A percentile compares a stretch with the other conserved stretches of the same genome.
phyloP scores from a whole-genome alignment of 768 basidiomycete genomes.

The Suillus occidentalis region DNA sequence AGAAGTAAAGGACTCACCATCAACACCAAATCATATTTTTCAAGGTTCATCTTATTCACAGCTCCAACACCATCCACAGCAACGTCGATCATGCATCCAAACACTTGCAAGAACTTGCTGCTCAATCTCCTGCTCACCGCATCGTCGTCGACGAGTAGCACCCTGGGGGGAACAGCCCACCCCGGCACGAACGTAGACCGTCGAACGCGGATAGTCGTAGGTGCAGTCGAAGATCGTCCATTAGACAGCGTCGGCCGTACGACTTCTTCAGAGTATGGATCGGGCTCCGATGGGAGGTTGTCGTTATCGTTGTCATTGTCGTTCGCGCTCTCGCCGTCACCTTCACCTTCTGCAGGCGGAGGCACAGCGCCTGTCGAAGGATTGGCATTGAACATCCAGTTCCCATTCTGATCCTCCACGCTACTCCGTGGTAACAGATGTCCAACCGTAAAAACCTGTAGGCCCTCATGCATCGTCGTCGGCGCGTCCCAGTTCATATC shows the following conservation, averaged over 20 bases:
- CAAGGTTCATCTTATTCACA: slow-evolving; percentile 94
- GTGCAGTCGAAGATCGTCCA: slow-evolving; percentile 13
- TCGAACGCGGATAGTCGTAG: slow-evolving; percentile 53
- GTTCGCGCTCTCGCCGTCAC: slow-evolving; percentile 20
- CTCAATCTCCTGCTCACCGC: slow-evolving; percentile 85
- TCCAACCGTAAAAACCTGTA: slow-evolving; percentile 81
- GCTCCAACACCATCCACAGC: slow-evolving; percentile 92
- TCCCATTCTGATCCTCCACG: slow-evolving; percentile 52
- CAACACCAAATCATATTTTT: slow-evolving; percentile 92
- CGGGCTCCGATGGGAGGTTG: slow-evolving; percentile 19
- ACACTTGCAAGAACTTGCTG: slow-evolving; percentile 92
- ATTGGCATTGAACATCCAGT: slow-evolving; percentile 57
- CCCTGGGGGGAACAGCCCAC: slow-evolving; percentile 89
- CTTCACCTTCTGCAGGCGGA: slow-evolving; percentile 18
- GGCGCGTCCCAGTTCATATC: slow-evolving; percentile 27
- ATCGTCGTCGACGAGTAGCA: slow-evolving; percentile 94
- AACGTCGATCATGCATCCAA: slow-evolving; percentile 92
- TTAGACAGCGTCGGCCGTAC: slow-evolving; percentile 41
- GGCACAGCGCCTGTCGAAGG: slow-evolving; percentile 10
- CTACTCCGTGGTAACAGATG: slow-evolving; percentile 64
- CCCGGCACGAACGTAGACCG: slow-evolving; percentile 82
- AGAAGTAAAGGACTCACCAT: slow-evolving; percentile 62
- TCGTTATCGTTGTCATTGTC: slow-evolving; percentile 22
- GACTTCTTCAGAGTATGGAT: slow-evolving; percentile 36
- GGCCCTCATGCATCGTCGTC: slow-evolving; percentile 51